These are phyloP conservation scores for Geosmithia putterillii DNA, from an alignment of 2,329 filamentous ascomycete genomes.

Conservation along the genomic window DNA sequence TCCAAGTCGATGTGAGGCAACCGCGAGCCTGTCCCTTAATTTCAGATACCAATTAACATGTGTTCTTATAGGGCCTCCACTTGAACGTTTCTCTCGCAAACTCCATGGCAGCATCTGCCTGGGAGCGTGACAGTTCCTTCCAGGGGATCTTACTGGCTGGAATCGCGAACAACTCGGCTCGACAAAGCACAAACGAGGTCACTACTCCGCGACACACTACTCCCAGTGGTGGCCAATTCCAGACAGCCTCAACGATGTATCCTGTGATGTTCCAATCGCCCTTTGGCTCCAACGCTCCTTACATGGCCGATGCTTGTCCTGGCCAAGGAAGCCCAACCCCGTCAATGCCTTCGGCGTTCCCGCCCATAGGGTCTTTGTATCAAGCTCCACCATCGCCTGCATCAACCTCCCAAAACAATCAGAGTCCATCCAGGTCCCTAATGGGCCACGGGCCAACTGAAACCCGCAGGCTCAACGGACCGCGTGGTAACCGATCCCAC, in stretches of 20 bases:
- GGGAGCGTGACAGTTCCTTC: slow-evolving; percentile 7
- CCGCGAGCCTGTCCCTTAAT: neutral
- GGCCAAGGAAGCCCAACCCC: slow-evolving; percentile 11
- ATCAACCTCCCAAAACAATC: slow-evolving; percentile 21
- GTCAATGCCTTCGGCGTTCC: slow-evolving; percentile 16
- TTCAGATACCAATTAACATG: neutral
- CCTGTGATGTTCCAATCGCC: slow-evolving; percentile 19
- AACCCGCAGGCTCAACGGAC: slow-evolving; percentile 35
- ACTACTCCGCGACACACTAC: slow-evolving; percentile 2
- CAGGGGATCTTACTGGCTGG: slow-evolving; percentile 6
- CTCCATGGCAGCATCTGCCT: slow-evolving; percentile 1
- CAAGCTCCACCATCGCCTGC: slow-evolving; percentile 20
- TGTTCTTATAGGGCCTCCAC: slow-evolving; percentile 9
- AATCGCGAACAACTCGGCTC: neutral
- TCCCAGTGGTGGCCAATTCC: slow-evolving; percentile 8
- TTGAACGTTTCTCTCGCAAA: slow-evolving; percentile 9
- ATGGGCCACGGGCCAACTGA: slow-evolving; percentile 21
- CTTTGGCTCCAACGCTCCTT: slow-evolving; percentile 11
- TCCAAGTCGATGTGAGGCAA: slow-evolving; percentile 12
- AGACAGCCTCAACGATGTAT: slow-evolving; percentile 15
- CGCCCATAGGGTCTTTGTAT: slow-evolving; percentile 15
- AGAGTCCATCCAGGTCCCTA: slow-evolving; percentile 24
- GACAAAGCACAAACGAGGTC: neutral
- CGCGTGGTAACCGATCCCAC: slow-evolving; percentile 30
- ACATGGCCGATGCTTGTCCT: slow-evolving; percentile 14